These are phyloP conservation scores for Spathaspora sp. DNA, from an alignment of 805 yeast species.

Conservation along the genomic window DNA sequence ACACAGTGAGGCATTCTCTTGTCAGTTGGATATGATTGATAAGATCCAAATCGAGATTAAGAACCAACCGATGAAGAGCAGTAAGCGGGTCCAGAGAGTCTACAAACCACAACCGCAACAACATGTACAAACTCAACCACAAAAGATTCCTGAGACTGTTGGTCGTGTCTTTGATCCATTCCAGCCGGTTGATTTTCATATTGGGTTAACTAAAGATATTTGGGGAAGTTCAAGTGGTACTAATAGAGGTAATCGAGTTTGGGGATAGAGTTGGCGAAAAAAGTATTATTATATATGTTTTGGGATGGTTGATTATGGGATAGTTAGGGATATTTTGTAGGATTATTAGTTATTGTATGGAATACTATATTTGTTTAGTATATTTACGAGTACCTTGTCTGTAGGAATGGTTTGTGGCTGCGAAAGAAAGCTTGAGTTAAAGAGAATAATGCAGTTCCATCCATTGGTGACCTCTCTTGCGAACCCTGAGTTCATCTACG, in stretches of 20 bases:
- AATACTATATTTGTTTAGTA: no score
- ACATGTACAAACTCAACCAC: not conserved
- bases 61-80: conserved; percentile 22
- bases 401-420: no score
- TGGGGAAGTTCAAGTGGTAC: conserved; percentile 17
- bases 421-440: no score
- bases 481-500: no score
- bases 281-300: not conserved
- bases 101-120: not conserved
- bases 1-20: conserved; percentile 27
- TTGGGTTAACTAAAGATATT: conserved; percentile 10
- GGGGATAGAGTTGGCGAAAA: conserved; percentile 19
- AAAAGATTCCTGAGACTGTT: not conserved
- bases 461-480: no score
- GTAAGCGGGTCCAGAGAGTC: not conserved
- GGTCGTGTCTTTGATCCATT: conserved; percentile 23
- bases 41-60: conserved; percentile 29
- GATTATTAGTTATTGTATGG: no score
- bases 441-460: no score
- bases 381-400: no score
- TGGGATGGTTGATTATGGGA: not conserved
- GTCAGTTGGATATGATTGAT: conserved; percentile 30
- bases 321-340: no score
- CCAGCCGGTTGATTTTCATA: conserved; percentile 14
- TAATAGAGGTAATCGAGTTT: conserved; percentile 19